These are phyloP conservation scores for Wickerhamomyces canadensis DNA, from an alignment of 805 yeast genomes.

Conservation along the genomic window DNA sequence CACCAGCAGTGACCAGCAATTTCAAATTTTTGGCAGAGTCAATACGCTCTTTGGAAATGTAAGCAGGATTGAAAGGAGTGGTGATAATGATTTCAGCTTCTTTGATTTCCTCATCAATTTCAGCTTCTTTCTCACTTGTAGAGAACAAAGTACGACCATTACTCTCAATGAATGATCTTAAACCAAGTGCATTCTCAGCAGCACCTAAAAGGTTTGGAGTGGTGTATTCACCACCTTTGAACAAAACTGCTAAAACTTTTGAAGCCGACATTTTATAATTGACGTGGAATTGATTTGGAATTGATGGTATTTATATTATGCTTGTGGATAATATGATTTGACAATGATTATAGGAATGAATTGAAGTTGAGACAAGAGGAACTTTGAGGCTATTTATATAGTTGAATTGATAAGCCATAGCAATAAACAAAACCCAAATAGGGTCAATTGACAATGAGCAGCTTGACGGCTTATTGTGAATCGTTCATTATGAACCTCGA, in stretches of 20 bases:
- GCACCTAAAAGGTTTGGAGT: slow-evolving; percentile 55
- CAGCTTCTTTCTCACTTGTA: slow-evolving; percentile 65
- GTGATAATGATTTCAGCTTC: slow-evolving; percentile 76
- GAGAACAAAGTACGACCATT: slow-evolving; percentile 53
- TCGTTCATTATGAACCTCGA: too few species aligned
- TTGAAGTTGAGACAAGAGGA: too few species aligned
- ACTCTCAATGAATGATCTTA: slow-evolving; percentile 54
- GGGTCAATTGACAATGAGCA: too few species aligned
- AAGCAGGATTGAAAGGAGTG: slow-evolving; percentile 82
- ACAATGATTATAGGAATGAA: too few species aligned
- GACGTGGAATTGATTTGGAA: too few species aligned
- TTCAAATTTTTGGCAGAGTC: slow-evolving; percentile 67
- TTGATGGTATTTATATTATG: too few species aligned
- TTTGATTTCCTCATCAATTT: slow-evolving; percentile 56
- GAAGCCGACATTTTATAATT: too few species aligned
- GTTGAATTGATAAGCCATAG: too few species aligned
- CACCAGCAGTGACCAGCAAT: slow-evolving; percentile 73
- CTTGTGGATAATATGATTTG: too few species aligned
- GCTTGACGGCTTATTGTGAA: too few species aligned
- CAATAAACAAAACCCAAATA: too few species aligned
- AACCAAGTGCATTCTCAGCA: slow-evolving; percentile 71
- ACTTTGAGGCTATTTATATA: too few species aligned
- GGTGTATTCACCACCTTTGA: slow-evolving; percentile 27
- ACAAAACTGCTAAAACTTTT: slow-evolving; percentile 24
- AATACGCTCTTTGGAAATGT: slow-evolving; percentile 61